Conservation (phyloP, 352 stramenopile genomes). For the Phytopythium ostracodes region DNA sequence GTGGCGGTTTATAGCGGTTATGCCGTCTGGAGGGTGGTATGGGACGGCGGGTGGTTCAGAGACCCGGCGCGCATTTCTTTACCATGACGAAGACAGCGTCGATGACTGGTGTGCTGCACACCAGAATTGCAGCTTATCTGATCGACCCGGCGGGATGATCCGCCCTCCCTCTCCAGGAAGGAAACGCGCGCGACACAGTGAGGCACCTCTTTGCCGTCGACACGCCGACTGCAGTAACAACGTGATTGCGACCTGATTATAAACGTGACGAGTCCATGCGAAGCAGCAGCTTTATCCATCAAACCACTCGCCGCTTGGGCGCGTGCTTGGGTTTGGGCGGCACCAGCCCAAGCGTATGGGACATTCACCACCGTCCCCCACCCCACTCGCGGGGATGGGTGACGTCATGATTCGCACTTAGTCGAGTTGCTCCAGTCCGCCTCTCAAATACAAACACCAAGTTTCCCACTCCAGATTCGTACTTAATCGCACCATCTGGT, state of each 20-base stretch:
- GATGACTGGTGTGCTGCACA: not conserved
- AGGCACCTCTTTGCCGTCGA: too few relatives aligned
- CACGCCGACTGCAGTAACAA: too few relatives aligned
- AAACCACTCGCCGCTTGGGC: not conserved
- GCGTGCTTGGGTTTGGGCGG: not conserved
- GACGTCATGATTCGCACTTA: constrained; percentile 34
- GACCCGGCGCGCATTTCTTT: not conserved
- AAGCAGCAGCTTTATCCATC: constrained; percentile 1
- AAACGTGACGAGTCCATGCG: not conserved
- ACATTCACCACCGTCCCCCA: not conserved
- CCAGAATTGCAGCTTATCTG: not conserved
- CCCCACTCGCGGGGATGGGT: constrained; percentile 6
- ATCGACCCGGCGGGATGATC: not conserved
- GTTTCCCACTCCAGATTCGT: not conserved
- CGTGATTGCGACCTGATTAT: not conserved
- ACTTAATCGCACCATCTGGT: not conserved
- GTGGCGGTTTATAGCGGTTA: not conserved
- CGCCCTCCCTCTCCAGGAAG: too few relatives aligned
- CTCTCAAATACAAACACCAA: not conserved
- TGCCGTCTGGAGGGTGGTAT: not conserved
- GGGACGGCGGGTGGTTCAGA: not conserved
- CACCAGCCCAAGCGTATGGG: not conserved
- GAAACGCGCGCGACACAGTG: too few relatives aligned
- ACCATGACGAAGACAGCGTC: not conserved
- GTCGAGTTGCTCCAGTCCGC: not conserved